These are phyloP conservation scores for Eucalyptus regnans DNA, from an alignment of 345 rosid species.

Conservation along the genomic window DNA sequence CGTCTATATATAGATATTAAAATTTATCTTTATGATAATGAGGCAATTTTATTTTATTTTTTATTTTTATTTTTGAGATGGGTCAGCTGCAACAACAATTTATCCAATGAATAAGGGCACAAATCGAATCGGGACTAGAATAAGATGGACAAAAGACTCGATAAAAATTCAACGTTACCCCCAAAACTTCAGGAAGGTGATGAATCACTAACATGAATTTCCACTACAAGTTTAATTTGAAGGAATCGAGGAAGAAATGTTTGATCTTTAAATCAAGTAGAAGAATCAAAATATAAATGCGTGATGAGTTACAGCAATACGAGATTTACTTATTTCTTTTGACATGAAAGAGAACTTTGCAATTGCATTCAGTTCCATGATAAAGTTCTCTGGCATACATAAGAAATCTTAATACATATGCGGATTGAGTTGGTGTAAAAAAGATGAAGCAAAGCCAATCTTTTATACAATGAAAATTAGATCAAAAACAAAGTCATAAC, in stretches of 20 bases:
- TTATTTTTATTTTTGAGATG: no score
- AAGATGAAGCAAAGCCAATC: background rate
- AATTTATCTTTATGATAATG: no score
- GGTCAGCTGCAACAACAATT: no score
- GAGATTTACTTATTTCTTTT: no score
- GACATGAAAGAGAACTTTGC: background rate
- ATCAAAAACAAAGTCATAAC: no score
- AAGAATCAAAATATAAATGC: background rate
- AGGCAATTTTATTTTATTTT: no score
- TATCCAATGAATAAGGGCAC: no score
- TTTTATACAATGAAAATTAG: background rate
- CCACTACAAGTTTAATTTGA: background rate
- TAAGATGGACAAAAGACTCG: background rate
- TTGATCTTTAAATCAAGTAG: background rate
- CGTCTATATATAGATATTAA: no score
- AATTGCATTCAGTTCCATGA: background rate
- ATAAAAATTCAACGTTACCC: no score
- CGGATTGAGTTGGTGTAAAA: background rate
- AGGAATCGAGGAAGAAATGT: background rate
- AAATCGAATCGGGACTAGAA: no score
- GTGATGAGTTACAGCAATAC: background rate
- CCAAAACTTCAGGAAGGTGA: background rate
- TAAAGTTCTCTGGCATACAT: background rate
- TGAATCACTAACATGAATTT: background rate
- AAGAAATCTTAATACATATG: background rate